Conservation (phyloP, 257 asterid species). For the Coffea canephora region DNA sequence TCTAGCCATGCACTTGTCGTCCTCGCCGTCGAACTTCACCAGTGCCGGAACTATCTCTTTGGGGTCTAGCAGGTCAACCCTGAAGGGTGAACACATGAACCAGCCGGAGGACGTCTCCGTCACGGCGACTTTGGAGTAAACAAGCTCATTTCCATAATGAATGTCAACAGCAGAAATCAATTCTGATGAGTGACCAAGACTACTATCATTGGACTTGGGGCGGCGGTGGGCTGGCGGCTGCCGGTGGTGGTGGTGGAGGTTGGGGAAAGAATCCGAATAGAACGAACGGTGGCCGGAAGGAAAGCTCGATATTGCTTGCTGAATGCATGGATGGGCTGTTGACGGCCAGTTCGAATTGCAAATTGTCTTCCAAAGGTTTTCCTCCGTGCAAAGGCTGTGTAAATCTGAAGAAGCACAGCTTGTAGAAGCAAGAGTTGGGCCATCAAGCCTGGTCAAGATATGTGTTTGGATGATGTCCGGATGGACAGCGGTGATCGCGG, state of each 20-base stretch:
- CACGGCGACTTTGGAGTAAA: constrained; percentile 44
- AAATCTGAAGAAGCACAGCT: constrained; percentile 43
- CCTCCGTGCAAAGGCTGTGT: constrained; percentile 42
- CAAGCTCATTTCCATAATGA: constrained; percentile 31
- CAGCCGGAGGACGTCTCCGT: constrained; percentile 54
- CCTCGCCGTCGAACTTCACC: constrained; percentile 39
- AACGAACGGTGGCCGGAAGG: constrained; percentile 65
- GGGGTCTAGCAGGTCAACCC: constrained; percentile 49
- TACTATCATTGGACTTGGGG: neutral
- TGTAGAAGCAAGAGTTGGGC: constrained; percentile 62
- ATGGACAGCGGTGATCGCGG: constrained; percentile 49
- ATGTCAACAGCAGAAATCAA: constrained; percentile 76
- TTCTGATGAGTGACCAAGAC: constrained; percentile 8
- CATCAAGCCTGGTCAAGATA: constrained; percentile 65
- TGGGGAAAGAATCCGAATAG: constrained; percentile 58
- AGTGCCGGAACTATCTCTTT: constrained; percentile 53
- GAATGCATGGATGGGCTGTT: constrained; percentile 39
- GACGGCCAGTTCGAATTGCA: constrained; percentile 73
- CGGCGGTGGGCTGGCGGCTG: neutral
- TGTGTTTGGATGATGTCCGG: constrained; percentile 57
- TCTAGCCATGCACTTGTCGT: constrained; percentile 27
- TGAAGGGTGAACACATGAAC: constrained; percentile 57
- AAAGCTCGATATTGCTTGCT: constrained; percentile 35
- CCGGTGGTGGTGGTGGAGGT: constrained; percentile 21
- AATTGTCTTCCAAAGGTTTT: constrained; percentile 54